Evolutionary conservation across 2,329 filamentous ascomycete genomes (phyloP).

Genomic region (Colletotrichum abscissum): DNA sequence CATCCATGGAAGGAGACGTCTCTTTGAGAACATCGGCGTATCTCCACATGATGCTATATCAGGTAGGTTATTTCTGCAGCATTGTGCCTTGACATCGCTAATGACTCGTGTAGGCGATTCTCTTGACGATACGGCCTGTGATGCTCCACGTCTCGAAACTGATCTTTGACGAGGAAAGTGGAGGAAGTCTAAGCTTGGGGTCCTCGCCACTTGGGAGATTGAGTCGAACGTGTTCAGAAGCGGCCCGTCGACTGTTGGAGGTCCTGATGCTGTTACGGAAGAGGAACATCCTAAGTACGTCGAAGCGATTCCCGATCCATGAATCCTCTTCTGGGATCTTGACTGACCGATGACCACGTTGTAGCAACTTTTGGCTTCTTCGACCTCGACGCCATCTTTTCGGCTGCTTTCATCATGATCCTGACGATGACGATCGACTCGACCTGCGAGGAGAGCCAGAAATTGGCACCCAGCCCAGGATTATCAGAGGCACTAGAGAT

Average conservation of each 20-base stretch:
- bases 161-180: conserved; percentile 21
- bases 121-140: conserved; percentile 30
- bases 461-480: conserved; percentile 41
- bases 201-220: conserved; percentile 14
- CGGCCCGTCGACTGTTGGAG: conserved; percentile 20
- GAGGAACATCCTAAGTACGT: conserved; percentile 43
- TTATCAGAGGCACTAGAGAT: conserved; percentile 42
- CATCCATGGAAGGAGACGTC: conserved; percentile 37
- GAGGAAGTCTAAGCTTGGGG: not conserved
- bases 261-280: conserved; percentile 39
- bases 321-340: no score
- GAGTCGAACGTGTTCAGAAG: conserved; percentile 29
- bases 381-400: conserved; percentile 35
- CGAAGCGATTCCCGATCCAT: no score
- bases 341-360: not conserved
- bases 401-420: conserved; percentile 35
- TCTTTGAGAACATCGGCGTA: conserved; percentile 45
- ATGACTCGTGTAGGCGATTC: conserved; percentile 36
- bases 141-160: conserved; percentile 30
- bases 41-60: conserved; percentile 46
- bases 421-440: conserved; percentile 38
- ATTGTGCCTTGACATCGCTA: not conserved
- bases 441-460: conserved; percentile 39
- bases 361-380: conserved; percentile 31
- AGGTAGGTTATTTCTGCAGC: conserved; percentile 36